A percentile compares a stretch with the other conserved stretches of the same genome.
phyloP scores from a whole-genome alignment of 2,329 filamentous ascomycete species.

The Fusarium gaditjirri region DNA sequence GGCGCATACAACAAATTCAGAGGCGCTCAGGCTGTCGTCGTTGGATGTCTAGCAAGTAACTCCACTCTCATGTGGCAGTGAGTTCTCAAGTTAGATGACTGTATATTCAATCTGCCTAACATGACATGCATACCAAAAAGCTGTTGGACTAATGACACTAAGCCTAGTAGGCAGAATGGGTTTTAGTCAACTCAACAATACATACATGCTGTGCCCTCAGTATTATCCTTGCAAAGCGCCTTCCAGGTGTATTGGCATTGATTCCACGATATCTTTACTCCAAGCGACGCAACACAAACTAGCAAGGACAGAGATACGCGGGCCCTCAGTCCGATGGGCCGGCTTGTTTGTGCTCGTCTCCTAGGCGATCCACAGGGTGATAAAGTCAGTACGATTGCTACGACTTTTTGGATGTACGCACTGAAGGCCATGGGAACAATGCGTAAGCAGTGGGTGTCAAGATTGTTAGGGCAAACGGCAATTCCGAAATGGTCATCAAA shows the following conservation, averaged over 20 bases:
- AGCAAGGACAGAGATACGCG: constrained; percentile 16
- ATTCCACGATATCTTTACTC: background rate
- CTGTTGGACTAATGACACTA: background rate
- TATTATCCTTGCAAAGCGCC: background rate
- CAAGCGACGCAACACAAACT: constrained; percentile 1
- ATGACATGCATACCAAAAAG: background rate
- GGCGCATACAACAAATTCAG: background rate
- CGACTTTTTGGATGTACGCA: background rate
- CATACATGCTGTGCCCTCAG: background rate
- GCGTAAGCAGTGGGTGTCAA: background rate
- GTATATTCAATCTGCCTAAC: background rate
- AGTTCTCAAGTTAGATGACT: background rate
- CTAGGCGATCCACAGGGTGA: constrained; percentile 6
- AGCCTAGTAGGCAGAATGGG: background rate
- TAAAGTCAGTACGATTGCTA: background rate
- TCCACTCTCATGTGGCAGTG: background rate
- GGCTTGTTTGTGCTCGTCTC: constrained; percentile 26
- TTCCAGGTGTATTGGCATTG: background rate
- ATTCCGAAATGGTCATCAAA: constrained; percentile 1
- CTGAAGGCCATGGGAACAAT: background rate
- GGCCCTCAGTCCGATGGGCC: constrained; percentile 19
- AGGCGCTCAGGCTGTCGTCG: background rate
- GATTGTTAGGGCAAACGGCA: background rate
- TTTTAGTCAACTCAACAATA: background rate
- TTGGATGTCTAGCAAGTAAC: background rate